Conservation (phyloP, 2,329 filamentous ascomycete species). For the Domatiomyces globalis region DNA sequence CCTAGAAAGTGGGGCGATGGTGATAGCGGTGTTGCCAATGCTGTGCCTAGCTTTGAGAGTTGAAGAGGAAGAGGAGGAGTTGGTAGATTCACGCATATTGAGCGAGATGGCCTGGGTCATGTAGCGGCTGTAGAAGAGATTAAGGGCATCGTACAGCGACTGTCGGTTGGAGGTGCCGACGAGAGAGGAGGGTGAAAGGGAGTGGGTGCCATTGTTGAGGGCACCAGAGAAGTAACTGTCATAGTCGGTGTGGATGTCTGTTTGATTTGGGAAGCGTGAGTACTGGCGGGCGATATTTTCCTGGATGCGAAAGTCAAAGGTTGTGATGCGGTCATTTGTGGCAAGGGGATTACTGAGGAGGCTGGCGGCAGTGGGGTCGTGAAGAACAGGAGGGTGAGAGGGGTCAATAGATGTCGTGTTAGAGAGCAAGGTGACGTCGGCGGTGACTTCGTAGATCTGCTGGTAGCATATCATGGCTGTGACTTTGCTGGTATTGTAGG, state of each 20-base stretch:
- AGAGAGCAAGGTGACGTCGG: conserved; percentile 11
- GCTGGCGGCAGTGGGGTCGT: conserved; percentile 4
- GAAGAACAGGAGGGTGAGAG: conserved; percentile 3
- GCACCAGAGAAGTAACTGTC: conserved; percentile 15
- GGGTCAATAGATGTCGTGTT: conserved; percentile 13
- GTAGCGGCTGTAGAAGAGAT: conserved; percentile 13
- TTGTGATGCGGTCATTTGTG: conserved; percentile 5
- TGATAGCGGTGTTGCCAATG: neutral
- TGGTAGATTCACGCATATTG: conserved; percentile 12
- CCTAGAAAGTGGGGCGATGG: conserved; percentile 1
- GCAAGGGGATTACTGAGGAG: conserved; percentile 11
- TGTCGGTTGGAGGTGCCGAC: conserved; percentile 8
- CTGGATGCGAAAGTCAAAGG: conserved; percentile 18
- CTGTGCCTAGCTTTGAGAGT: no score
- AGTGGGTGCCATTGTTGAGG: conserved; percentile 9
- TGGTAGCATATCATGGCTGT: conserved; percentile 17
- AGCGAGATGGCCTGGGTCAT: conserved; percentile 18
- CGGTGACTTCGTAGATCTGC: conserved; percentile 11
- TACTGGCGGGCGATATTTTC: conserved; percentile 16
- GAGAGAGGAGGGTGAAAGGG: conserved; percentile 7
- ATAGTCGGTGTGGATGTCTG: conserved; percentile 7
- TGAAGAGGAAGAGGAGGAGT: neutral
- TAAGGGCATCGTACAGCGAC: conserved; percentile 10
- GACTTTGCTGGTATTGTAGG: conserved; percentile 9
- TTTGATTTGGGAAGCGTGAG: conserved; percentile 10